phyloP scores from a whole-genome alignment of 352 stramenopile species.

The Detonula confervacea region DNA sequence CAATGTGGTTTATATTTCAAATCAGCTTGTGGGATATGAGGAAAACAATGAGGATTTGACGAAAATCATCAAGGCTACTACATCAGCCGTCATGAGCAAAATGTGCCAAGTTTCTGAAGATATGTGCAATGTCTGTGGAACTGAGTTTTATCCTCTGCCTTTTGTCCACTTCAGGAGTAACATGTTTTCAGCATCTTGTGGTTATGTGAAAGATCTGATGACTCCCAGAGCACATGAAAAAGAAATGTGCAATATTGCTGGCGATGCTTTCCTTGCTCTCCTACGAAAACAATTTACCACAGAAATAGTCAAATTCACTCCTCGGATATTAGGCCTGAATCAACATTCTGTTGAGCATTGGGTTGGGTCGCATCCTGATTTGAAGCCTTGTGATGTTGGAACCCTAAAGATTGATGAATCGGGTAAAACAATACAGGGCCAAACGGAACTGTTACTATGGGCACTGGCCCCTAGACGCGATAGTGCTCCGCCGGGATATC shows the following conservation, averaged over 20 bases:
- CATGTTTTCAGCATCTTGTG: constrained; percentile 53
- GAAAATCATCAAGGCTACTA: constrained; percentile 51
- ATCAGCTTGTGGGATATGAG: constrained; percentile 32
- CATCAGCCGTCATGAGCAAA: constrained; percentile 51
- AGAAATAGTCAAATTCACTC: constrained; percentile 41
- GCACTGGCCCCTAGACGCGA: constrained; percentile 36
- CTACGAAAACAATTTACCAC: constrained; percentile 27
- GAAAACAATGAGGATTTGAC: constrained; percentile 26
- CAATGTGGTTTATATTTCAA: constrained; percentile 47
- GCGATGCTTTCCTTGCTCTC: constrained; percentile 36
- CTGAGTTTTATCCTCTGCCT: constrained; percentile 55
- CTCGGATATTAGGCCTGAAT: constrained; percentile 47
- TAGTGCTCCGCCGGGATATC: constrained; percentile 21
- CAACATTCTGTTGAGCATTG: constrained; percentile 66
- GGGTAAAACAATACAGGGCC: neutral
- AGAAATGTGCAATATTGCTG: constrained; percentile 41
- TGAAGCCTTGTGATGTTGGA: constrained; percentile 64
- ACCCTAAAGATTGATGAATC: neutral
- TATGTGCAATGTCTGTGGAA: constrained; percentile 56
- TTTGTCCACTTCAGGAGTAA: constrained; percentile 53
- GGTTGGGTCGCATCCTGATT: constrained; percentile 58
- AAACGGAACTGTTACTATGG: constrained; percentile 28
- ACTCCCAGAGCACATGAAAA: constrained; percentile 43
- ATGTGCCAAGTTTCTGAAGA: constrained; percentile 48
- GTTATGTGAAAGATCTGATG: constrained; percentile 59